These are phyloP conservation scores for Trichosanthes truncata DNA, from an alignment of 306 rosid genomes.

Conservation along the genomic window DNA sequence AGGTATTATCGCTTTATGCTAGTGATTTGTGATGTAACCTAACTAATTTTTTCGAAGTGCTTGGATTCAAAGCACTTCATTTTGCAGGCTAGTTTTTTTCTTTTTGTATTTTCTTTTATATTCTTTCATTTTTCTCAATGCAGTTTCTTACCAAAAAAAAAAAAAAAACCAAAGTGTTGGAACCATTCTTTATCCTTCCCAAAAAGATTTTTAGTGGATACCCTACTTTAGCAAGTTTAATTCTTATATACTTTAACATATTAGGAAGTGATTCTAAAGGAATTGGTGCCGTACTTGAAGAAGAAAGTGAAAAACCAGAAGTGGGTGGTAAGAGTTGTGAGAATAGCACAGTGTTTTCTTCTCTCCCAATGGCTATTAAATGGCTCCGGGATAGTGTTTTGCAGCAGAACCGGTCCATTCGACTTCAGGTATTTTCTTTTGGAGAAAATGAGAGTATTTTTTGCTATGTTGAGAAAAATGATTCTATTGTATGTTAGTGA, in stretches of 20 bases:
- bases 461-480: background rate
- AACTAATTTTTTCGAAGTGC: background rate
- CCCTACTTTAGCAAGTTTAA: background rate
- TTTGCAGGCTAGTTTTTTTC: too few relatives aligned
- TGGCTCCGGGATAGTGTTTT: slow-evolving; percentile 70
- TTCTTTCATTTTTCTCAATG: too few relatives aligned
- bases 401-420: slow-evolving; percentile 47
- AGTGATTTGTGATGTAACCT: too few relatives aligned
- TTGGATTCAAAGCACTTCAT: too few relatives aligned
- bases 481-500: background rate
- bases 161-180: background rate
- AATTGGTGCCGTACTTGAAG: slow-evolving; percentile 27
- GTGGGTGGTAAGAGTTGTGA: slow-evolving; percentile 40
- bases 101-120: too few relatives aligned
- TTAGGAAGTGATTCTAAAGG: slow-evolving; percentile 35
- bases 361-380: slow-evolving; percentile 67
- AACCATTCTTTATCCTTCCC: background rate
- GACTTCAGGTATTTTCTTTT: slow-evolving; percentile 56
- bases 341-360: slow-evolving; percentile 70
- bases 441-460: background rate
- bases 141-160: too few relatives aligned
- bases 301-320: slow-evolving; percentile 43
- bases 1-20: slow-evolving; percentile 28
- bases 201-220: background rate
- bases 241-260: slow-evolving; percentile 8